phyloP scores from a whole-genome alignment of 164 flowering plant genomes.

The Liriodendron chinense region DNA sequence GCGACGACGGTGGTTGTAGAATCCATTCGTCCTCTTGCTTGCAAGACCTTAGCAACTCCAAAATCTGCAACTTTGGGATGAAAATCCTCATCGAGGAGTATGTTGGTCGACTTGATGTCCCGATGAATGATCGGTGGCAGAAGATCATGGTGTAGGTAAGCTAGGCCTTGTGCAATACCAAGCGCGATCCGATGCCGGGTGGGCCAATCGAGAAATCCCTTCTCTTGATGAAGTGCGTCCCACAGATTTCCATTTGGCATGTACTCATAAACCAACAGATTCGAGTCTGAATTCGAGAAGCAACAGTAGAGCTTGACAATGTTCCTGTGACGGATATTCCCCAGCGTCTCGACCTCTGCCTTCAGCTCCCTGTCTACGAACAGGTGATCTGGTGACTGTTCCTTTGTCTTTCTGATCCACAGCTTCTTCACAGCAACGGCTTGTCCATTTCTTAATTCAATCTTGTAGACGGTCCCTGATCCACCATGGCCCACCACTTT shows the following conservation, averaged over 20 bases:
- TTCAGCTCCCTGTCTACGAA: slow-evolving; percentile 57
- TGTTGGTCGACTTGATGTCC: slow-evolving; percentile 90
- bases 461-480: slow-evolving; percentile 83
- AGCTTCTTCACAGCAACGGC: slow-evolving; percentile 82
- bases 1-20: slow-evolving; percentile 74
- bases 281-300: slow-evolving; percentile 64
- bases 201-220: slow-evolving; percentile 70
- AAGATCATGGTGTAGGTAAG: slow-evolving; percentile 92
- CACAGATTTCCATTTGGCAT: slow-evolving; percentile 96
- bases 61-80: slow-evolving; percentile 95
- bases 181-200: slow-evolving; percentile 77
- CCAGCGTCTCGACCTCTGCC: slow-evolving; percentile 90
- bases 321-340: slow-evolving; percentile 89
- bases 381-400: slow-evolving; percentile 41
- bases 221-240: slow-evolving; percentile 78
- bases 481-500: slow-evolving; percentile 95
- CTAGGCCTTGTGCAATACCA: slow-evolving; percentile 90
- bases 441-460: slow-evolving; percentile 65
- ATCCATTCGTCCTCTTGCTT: slow-evolving; percentile 72
- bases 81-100: slow-evolving; percentile 67
- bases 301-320: slow-evolving; percentile 83
- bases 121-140: slow-evolving; percentile 79
- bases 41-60: slow-evolving; percentile 91
- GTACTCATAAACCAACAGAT: slow-evolving; percentile 81
- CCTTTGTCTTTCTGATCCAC: slow-evolving; percentile 63